phyloP scores from a whole-genome alignment of 345 rosid species.

The Ailanthus altissimus region DNA sequence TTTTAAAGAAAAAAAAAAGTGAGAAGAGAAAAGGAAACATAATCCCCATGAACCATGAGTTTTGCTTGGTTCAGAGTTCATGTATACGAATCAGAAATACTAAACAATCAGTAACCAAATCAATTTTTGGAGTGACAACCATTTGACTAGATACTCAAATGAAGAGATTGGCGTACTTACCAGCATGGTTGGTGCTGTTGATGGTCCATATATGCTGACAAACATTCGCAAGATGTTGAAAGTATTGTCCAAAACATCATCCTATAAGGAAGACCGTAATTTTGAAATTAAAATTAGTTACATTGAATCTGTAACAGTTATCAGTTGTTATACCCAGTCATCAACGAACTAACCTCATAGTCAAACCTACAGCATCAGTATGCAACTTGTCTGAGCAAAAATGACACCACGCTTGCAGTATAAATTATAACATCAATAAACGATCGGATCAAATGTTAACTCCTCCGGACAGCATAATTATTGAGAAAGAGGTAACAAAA shows the following conservation, averaged over 20 bases:
- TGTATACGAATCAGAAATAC: background rate
- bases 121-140: background rate
- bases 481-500: constrained; percentile 2
- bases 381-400: constrained; percentile 22
- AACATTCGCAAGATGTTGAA: constrained; percentile 86
- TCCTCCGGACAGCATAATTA: constrained; percentile 15
- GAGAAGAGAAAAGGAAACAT: background rate
- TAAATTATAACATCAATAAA: constrained; percentile 11
- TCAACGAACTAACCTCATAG: constrained; percentile 60
- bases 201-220: constrained; percentile 70
- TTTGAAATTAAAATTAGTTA: constrained; percentile 2
- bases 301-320: background rate
- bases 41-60: background rate
- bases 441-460: constrained; percentile 22
- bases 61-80: background rate
- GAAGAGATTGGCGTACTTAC: constrained; percentile 40
- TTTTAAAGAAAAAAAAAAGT: too few relatives aligned
- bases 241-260: constrained; percentile 76
- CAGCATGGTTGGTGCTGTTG: constrained; percentile 66
- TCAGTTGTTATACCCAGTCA: background rate
- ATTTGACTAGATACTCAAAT: background rate
- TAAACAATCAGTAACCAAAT: background rate
- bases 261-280: constrained; percentile 44
- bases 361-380: constrained; percentile 58
- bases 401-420: constrained; percentile 30